Evolutionary conservation across 2,329 filamentous ascomycete genomes (phyloP), one percentile per base, ranked within the genome.

Genomic region (Teratosphaeria epicoccoides): DNA sequence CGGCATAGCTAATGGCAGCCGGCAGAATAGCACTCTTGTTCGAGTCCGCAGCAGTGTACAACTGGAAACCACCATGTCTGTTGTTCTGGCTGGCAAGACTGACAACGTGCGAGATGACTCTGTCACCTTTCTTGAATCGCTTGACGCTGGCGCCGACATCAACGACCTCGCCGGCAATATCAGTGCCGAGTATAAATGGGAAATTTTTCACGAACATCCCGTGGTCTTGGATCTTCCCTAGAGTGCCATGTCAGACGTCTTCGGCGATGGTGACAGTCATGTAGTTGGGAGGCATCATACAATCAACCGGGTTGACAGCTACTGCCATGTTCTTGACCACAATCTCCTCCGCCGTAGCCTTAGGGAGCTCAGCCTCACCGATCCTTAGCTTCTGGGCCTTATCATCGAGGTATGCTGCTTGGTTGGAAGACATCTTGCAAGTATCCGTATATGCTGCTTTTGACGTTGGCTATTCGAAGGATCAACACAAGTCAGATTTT

Each of bases 261-360:
- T 40, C 33, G 10, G 14, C 20, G 33, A 40, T 6, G n/a, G n/a
- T 20, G 33, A 6, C n/a, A n/a, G n/a, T n/a, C n/a, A n/a, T n/a
- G n/a, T n/a, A n/a, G n/a, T n/a, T 40, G 33, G 10, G 14, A 9
- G 14, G 6, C 17, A 17, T 20, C 52, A 66, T 66, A 63, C 65
- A 66, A 56, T 71, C 69, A 1, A 68, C 66, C 1, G 69, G 69
- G 51, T 71, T 71, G 52, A 70, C 63, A 10, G 69, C 68, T 10
- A 68, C 45, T 9, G 67, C 66, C 47, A 62, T 56, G 59, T 66
- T 67, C 51, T 63, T 64, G 50, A 71, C 57, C 10, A 71, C 55
- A 47, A 71, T 50, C 33, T 70, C 62, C 29, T 64, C 57, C 23
- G 61, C 50, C 7, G 56, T 63, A 22, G 69, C 61, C 45, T 59